Conservation (phyloP, 768 basidiomycete genomes). For the Mycena galopus region DNA sequence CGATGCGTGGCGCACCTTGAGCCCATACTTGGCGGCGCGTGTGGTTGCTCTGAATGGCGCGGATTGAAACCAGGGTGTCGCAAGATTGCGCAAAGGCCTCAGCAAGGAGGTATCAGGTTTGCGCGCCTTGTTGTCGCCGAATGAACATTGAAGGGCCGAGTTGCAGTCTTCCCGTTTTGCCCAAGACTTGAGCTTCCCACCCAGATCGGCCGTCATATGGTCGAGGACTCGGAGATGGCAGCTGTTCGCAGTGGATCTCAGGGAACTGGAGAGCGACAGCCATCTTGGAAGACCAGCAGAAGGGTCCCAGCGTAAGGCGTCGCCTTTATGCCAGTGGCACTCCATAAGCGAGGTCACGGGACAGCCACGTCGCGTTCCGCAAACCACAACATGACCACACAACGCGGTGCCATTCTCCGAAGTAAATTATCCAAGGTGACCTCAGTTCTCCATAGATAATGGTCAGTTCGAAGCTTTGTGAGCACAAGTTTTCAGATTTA, state of each 20-base stretch:
- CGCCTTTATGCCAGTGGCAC: too few species aligned
- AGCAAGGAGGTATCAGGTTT: constrained; percentile 40
- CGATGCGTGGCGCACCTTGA: constrained; percentile 33
- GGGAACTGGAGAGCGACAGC: constrained; percentile 35
- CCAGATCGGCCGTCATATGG: constrained; percentile 39
- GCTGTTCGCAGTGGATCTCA: constrained; percentile 32
- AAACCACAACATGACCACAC: too few species aligned
- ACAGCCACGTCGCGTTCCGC: too few species aligned
- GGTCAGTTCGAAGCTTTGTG: too few species aligned
- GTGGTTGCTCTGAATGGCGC: constrained; percentile 43
- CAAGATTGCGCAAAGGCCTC: constrained; percentile 38
- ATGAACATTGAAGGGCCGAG: constrained; percentile 38
- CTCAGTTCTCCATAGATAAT: too few species aligned
- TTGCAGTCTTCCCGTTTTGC: constrained; percentile 46
- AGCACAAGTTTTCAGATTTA: too few species aligned
- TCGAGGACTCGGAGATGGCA: constrained; percentile 38
- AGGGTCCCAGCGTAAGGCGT: too few species aligned
- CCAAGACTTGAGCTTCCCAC: constrained; percentile 37
- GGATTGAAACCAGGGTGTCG: constrained; percentile 42
- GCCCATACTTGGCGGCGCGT: constrained; percentile 41
- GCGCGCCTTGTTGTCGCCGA: constrained; percentile 44
- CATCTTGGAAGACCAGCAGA: too few species aligned
- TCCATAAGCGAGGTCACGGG: too few species aligned
- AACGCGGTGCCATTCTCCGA: too few species aligned
- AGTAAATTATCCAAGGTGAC: too few species aligned